Evolutionary conservation across 805 yeast species (phyloP), one percentile per base, ranked within the genome.

Genomic region (Wickerhamomyces hampshirensis): DNA sequence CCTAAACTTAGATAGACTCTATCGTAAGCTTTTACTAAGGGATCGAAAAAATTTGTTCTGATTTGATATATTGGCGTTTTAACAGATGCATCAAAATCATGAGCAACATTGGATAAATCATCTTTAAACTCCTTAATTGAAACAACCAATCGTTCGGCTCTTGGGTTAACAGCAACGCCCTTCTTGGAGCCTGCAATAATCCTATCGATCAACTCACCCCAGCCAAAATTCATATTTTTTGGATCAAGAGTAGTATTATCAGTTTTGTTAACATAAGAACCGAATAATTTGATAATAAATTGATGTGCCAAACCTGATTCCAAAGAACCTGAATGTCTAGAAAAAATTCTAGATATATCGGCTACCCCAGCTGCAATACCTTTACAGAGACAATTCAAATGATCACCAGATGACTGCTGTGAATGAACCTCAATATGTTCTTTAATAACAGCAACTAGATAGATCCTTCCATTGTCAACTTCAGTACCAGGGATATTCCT

Each of bases 301-400:
- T 79, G 82, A 55, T 80, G 86, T 0, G 86, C 65, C 51, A 75
- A 75, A 35, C 88, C 80, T 13, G 80, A 59, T 9, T 71, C 64
- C 34, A 76, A 62, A 21, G 79, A 68, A 23, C 83, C 86, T 37
- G 73, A 73, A 45, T 73, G 74, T 40, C 73, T 68, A 6, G 86
- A 73, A 52, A 87, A 84, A 17, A 85, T 73, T 47, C 95, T 72
- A 5, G 93, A 77, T 33, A 87, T 80, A 60, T 87, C 95, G 26
- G 86, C 74, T 12, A 83, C 93, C 57, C 96, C 96, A 4, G 88
- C 89, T 26, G 91, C 93, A 12, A 87, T 75, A 39, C 95, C 95
- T 52, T 80, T 79, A 52, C 84, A 77, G 32, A 82, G 71, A 30
- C 64, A 55, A 26, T 59, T 57, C 15, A 75, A 38, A 2, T 35